phyloP scores from a whole-genome alignment of 495 filamentous ascomycete species.

The Penicillium tannophilum region DNA sequence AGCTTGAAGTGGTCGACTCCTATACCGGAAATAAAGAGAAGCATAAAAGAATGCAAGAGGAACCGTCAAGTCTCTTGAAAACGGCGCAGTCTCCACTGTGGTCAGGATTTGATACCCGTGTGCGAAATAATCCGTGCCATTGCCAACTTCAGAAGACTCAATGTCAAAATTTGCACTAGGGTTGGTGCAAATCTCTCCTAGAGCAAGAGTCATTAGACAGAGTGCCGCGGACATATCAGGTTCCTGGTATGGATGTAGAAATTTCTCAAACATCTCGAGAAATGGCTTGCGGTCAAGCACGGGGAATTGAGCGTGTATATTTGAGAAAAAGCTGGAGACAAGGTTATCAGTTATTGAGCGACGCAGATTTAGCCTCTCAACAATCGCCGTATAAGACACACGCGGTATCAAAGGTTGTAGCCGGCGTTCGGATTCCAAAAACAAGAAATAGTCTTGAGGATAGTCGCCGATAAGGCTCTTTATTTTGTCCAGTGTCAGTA shows the following conservation, averaged over 20 bases:
- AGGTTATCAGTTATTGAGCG: constrained; percentile 4
- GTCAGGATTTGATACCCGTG: constrained; percentile 17
- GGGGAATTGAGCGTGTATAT: constrained; percentile 22
- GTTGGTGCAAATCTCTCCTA: constrained; percentile 19
- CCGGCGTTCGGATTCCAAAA: constrained; percentile 17
- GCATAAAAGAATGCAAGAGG: constrained; percentile 21
- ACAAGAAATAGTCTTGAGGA: constrained; percentile 22
- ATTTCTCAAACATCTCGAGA: constrained; percentile 14
- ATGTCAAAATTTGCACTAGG: constrained; percentile 12
- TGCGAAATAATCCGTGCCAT: constrained; percentile 22
- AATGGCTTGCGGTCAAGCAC: constrained; percentile 14
- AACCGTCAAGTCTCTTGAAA: constrained; percentile 10
- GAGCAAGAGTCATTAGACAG: constrained; percentile 18
- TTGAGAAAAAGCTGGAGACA: constrained; percentile 12
- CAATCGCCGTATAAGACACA: neutral
- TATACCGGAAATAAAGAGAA: constrained; percentile 24
- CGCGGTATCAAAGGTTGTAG: constrained; percentile 8
- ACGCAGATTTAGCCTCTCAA: constrained; percentile 4
- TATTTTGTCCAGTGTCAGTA: constrained; percentile 18
- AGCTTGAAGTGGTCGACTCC: constrained; percentile 20
- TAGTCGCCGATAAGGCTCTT: constrained; percentile 24
- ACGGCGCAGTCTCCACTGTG: neutral
- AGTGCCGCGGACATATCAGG: constrained; percentile 13
- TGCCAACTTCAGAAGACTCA: constrained; percentile 9
- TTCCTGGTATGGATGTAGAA: constrained; percentile 9